A percentile compares a stretch with the other conserved stretches of the same genome.
These are phyloP conservation scores for Agastache rugosa DNA, from an alignment of 257 asterid genomes.

Conservation along the genomic window DNA sequence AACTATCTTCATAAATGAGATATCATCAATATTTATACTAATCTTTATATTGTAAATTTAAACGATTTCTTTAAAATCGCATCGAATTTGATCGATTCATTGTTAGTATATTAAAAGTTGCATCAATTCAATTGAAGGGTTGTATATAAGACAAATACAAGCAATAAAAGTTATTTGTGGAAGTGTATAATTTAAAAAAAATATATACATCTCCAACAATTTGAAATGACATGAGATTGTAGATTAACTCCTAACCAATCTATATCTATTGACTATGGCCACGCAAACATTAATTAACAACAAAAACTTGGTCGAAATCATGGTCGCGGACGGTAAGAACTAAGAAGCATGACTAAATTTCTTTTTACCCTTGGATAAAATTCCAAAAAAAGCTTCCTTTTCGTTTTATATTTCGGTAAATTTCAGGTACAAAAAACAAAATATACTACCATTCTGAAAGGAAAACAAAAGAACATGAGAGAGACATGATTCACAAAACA, in stretches of 20 bases:
- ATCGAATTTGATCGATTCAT: no score
- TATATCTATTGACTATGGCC: neutral
- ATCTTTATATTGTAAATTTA: neutral
- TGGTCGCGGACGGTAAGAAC: no score
- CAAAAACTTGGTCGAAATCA: no score
- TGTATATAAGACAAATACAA: no score
- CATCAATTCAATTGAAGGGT: no score
- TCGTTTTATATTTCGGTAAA: neutral
- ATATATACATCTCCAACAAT: neutral
- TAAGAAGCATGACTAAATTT: neutral
- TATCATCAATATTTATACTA: no score
- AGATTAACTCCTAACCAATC: neutral
- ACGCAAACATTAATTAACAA: neutral
- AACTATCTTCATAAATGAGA: no score
- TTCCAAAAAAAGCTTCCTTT: neutral
- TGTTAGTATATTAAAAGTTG: no score
- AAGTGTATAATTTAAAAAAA: neutral
- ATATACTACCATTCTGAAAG: neutral
- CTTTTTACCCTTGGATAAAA: no score
- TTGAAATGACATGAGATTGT: neutral
- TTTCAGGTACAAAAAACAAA: neutral
- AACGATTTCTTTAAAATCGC: neutral
- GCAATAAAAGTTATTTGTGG: no score
- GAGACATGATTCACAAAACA: neutral
- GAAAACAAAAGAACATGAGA: neutral